Conservation (phyloP, 345 rosid genomes). For the Psidium guajava region DNA sequence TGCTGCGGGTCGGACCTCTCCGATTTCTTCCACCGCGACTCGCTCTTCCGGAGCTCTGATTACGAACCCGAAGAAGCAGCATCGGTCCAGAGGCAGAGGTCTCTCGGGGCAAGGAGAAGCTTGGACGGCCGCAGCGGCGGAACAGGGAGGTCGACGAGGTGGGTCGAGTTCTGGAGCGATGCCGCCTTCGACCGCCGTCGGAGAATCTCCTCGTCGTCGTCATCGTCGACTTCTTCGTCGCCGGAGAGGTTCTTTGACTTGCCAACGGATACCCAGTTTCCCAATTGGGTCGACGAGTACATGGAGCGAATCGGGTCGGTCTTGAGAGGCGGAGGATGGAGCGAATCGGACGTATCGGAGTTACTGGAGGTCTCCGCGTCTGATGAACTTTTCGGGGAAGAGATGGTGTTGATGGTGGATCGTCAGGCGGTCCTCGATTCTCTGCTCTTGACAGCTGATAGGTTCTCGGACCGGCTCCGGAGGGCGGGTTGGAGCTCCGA, state of each 20-base stretch:
- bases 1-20: conserved; percentile 94
- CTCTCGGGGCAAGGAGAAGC: conserved; percentile 70
- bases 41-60: conserved; percentile 44
- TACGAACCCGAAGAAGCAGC: conserved; percentile 14
- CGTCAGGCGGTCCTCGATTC: conserved; percentile 68
- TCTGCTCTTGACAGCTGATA: conserved; percentile 69
- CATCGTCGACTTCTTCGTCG: conserved; percentile 38
- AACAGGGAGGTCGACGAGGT: conserved; percentile 52
- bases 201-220: conserved; percentile 24
- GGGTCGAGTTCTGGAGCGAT: conserved; percentile 99
- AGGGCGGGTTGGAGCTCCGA: conserved; percentile 98
- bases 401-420: conserved; percentile 49
- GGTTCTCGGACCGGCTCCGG: conserved; percentile 73
- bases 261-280: conserved; percentile 36
- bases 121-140: conserved; percentile 42
- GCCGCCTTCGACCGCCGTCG: conserved; percentile 64
- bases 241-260: conserved; percentile 73
- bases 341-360: conserved; percentile 62
- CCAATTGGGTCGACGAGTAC: conserved; percentile 83
- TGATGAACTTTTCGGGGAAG: conserved; percentile 49
- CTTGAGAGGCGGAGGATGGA: conserved; percentile 83
- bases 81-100: conserved; percentile 40
- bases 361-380: conserved; percentile 71
- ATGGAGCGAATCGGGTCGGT: conserved; percentile 67
- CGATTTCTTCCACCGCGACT: conserved; percentile 79